These are phyloP conservation scores for Veloboletus limbatus DNA, from an alignment of 1,284 basidiomycete species.

Conservation along the genomic window DNA sequence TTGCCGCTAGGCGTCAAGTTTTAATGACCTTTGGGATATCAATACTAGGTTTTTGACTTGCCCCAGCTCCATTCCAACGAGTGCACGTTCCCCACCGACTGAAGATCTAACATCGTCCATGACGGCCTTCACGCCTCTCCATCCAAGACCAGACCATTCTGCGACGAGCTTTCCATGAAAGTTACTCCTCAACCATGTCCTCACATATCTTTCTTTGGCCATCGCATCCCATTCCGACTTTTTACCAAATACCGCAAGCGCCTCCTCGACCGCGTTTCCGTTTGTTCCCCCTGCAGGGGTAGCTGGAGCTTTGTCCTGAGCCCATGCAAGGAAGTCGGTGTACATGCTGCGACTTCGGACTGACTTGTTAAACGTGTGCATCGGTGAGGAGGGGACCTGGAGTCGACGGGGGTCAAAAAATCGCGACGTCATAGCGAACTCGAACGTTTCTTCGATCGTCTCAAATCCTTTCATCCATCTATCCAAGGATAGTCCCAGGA, in stretches of 20 bases:
- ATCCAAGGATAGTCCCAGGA: slow-evolving; percentile 54
- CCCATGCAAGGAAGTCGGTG: slow-evolving; percentile 53
- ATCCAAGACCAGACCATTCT: slow-evolving; percentile 52
- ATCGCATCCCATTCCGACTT: slow-evolving; percentile 46
- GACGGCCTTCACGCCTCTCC: slow-evolving; percentile 47
- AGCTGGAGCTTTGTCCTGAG: slow-evolving; percentile 22
- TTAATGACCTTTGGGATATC: slow-evolving; percentile 24
- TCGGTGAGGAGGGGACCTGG: slow-evolving; percentile 22
- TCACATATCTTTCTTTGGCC: slow-evolving; percentile 31
- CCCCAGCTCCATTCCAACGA: slow-evolving; percentile 36
- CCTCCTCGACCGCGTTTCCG: slow-evolving; percentile 38
- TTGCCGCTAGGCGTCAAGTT: slow-evolving; percentile 15
- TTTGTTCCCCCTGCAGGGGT: slow-evolving; percentile 4
- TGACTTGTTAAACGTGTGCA: slow-evolving; percentile 41
- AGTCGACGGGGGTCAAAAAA: slow-evolving; percentile 45
- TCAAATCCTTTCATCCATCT: slow-evolving; percentile 52
- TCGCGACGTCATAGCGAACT: slow-evolving; percentile 52
- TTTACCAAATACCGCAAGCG: slow-evolving; percentile 53
- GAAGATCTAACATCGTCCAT: slow-evolving; percentile 47
- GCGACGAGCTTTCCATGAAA: slow-evolving; percentile 53
- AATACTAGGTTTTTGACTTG: slow-evolving; percentile 34
- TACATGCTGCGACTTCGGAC: slow-evolving; percentile 57
- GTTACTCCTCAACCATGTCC: slow-evolving; percentile 39
- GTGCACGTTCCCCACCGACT: slow-evolving; percentile 38
- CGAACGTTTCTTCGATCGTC: slow-evolving; percentile 50